Evolutionary conservation across 305 asterid species (phyloP).

Genomic region (Solanum hybrid): DNA sequence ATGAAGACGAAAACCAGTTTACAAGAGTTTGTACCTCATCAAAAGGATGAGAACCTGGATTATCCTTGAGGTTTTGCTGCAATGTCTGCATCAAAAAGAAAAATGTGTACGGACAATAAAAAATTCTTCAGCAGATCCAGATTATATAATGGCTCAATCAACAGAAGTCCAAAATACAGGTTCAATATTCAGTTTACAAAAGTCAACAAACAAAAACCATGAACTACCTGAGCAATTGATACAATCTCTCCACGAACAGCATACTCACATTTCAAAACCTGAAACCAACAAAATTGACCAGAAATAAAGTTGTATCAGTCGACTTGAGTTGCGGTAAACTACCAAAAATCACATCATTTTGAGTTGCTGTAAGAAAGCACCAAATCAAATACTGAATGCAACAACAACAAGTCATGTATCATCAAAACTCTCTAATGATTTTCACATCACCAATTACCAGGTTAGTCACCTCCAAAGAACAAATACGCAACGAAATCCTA

Average conservation of each 20-base stretch:
- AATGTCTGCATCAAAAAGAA: slow-evolving; percentile 36
- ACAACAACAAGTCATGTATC: not conserved
- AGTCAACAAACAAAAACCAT: not conserved
- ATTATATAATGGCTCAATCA: not conserved
- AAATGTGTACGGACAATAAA: not conserved
- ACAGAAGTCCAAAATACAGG: not conserved
- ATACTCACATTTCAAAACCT: slow-evolving; percentile 81
- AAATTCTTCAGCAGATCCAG: not conserved
- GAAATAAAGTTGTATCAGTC: not conserved
- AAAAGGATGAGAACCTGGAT: slow-evolving; percentile 70
- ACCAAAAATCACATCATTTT: not conserved
- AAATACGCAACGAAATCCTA: not conserved
- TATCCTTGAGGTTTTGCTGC: slow-evolving; percentile 60
- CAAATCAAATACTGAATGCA: not conserved
- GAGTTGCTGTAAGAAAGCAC: not conserved
- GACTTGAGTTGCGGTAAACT: not conserved
- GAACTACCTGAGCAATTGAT: slow-evolving; percentile 74
- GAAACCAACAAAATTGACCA: slow-evolving; percentile 6
- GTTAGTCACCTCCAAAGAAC: not conserved
- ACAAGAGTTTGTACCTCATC: slow-evolving; percentile 54
- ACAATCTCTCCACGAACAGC: slow-evolving; percentile 98
- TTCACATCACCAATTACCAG: not conserved
- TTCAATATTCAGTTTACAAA: not conserved
- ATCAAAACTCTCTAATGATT: not conserved
- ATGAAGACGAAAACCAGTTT: not conserved